Conservation (phyloP, 768 basidiomycete genomes). For the Tulasnella sp. region DNA sequence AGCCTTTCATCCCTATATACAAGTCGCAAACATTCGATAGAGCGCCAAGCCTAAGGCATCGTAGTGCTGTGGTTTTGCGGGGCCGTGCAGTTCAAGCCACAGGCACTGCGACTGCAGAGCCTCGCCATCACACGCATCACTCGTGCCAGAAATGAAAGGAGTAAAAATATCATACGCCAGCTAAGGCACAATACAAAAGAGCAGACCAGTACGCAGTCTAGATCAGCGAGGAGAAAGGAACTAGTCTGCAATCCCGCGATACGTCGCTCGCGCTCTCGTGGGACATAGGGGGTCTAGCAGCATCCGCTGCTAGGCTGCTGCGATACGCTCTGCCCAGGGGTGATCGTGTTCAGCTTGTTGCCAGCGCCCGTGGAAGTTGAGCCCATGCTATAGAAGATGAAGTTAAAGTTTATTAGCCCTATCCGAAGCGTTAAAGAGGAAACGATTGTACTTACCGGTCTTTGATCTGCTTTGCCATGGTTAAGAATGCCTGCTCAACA, state of each 20-base stretch:
- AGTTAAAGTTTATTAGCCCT: too few species aligned
- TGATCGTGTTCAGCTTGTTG: slow-evolving; percentile 76
- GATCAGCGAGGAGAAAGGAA: neutral
- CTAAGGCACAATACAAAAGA: neutral
- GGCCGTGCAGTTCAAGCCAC: too few species aligned
- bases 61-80: too few species aligned
- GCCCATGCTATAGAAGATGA: slow-evolving; percentile 58
- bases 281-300: slow-evolving; percentile 39
- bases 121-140: too few species aligned
- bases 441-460: slow-evolving; percentile 55
- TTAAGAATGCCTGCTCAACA: slow-evolving; percentile 98
- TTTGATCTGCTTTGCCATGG: slow-evolving; percentile 94
- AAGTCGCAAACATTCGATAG: too few species aligned
- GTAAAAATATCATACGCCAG: neutral
- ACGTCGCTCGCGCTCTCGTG: neutral
- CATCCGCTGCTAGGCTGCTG: slow-evolving; percentile 63
- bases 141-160: too few species aligned
- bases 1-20: too few species aligned
- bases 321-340: slow-evolving; percentile 73
- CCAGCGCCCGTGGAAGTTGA: slow-evolving; percentile 57
- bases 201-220: neutral
- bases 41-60: too few species aligned
- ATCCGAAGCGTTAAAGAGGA: too few species aligned
- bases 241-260: neutral
- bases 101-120: too few species aligned